Evolutionary conservation across 495 filamentous ascomycete species (phyloP).

Genomic region (Tuber calosporum): DNA sequence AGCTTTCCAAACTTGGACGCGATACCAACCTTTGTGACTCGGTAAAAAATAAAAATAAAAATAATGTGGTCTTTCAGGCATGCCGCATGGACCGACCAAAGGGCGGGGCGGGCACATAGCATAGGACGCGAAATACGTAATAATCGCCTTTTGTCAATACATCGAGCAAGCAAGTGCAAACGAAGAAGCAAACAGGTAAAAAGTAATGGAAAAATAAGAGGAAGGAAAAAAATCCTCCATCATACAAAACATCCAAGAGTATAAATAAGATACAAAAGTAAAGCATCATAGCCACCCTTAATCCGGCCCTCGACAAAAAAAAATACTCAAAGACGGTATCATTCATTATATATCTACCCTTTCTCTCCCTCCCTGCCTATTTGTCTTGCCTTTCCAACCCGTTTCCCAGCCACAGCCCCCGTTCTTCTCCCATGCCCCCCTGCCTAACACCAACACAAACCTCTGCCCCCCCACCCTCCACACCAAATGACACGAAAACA

Average conservation of each 20-base stretch:
- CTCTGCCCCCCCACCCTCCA: not conserved
- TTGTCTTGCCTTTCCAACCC: not conserved
- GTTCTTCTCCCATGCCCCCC: not conserved
- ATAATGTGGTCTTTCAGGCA: not conserved
- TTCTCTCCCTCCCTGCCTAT: not conserved
- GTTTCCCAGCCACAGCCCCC: not conserved
- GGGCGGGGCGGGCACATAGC: not conserved
- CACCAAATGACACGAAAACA: not conserved
- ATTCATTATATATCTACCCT: conserved; percentile 8
- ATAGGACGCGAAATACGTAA: not conserved
- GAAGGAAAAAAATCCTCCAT: not conserved
- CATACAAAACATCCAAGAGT: not conserved
- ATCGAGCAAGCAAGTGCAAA: conserved; percentile 2
- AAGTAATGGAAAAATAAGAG: not conserved
- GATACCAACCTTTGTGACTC: not conserved
- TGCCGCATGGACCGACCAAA: not conserved
- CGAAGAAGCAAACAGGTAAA: not conserved
- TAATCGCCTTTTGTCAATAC: conserved; percentile 4
- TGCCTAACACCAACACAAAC: not conserved
- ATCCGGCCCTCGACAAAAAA: not conserved
- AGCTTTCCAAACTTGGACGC: not conserved
- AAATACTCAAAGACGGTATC: conserved; percentile 1
- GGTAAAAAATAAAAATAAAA: not conserved
- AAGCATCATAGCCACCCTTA: not conserved
- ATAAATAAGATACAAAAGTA: not conserved